phyloP scores from a whole-genome alignment of 192 early-diverging fungal species.

The Rhizoclosmatium sp. region DNA sequence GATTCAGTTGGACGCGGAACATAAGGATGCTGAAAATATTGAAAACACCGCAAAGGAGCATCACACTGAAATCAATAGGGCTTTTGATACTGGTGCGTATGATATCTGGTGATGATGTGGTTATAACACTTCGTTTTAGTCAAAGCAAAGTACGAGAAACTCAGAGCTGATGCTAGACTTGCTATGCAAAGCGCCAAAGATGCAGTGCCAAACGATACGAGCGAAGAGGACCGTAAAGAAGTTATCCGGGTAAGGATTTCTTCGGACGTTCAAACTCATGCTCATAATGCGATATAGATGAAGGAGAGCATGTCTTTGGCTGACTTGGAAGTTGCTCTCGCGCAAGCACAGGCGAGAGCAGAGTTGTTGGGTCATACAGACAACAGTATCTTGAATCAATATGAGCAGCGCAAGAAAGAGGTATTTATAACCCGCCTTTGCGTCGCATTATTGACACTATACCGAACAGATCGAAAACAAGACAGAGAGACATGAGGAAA shows the following conservation, averaged over 20 bases:
- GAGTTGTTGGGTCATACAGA: slow-evolving; percentile 62
- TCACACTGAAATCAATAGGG: slow-evolving; percentile 3
- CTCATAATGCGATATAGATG: slow-evolving; percentile 31
- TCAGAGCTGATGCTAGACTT: slow-evolving; percentile 39
- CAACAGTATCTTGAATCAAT: slow-evolving; percentile 70
- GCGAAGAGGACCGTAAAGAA: slow-evolving; percentile 59
- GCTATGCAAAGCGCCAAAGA: slow-evolving; percentile 63
- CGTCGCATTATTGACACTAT: slow-evolving; percentile 12
- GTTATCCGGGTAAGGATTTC: slow-evolving; percentile 55
- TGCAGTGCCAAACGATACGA: slow-evolving; percentile 54
- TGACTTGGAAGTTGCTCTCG: slow-evolving; percentile 72
- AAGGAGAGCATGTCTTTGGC: slow-evolving; percentile 53
- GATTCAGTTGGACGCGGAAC: slow-evolving; percentile 39
- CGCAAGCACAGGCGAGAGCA: slow-evolving; percentile 59
- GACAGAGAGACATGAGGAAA: slow-evolving; percentile 46
- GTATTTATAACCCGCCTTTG: slow-evolving; percentile 18
- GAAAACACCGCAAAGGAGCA: slow-evolving; percentile 14
- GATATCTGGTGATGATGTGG: not conserved
- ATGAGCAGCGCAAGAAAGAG: slow-evolving; percentile 67
- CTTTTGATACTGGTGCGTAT: not conserved
- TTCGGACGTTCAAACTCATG: not conserved
- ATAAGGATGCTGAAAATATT: not conserved
- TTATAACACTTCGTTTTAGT: not conserved
- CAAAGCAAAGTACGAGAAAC: not conserved
- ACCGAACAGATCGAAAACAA: slow-evolving; percentile 54